phyloP scores from a whole-genome alignment of 805 yeast genomes.

The Cyberlindnera japonica region DNA sequence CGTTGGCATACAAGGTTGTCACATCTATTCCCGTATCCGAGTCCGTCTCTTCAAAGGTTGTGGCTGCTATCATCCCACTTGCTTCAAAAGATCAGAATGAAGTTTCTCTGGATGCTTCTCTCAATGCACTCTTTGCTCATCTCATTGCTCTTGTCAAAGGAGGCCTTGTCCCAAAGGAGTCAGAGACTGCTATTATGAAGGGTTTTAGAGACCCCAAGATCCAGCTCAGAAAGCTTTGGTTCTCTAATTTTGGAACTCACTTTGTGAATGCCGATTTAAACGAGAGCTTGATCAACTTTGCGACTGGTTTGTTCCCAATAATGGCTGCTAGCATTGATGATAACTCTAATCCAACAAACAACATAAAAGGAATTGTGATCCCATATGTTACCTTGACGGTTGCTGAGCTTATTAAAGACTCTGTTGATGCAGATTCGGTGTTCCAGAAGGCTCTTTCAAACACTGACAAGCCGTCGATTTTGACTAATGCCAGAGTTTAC shows the following conservation, averaged over 20 bases:
- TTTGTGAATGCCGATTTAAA: slow-evolving; percentile 18
- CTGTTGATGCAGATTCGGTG: slow-evolving; percentile 29
- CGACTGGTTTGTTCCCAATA: slow-evolving; percentile 24
- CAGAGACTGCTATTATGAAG: slow-evolving; percentile 25
- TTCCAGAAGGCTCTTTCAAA: slow-evolving; percentile 34
- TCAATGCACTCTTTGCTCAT: slow-evolving; percentile 47
- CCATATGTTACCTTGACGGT: slow-evolving; percentile 46
- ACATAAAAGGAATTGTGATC: slow-evolving; percentile 38
- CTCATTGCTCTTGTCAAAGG: slow-evolving; percentile 31
- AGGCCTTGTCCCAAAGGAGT: slow-evolving; percentile 11
- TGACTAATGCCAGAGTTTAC: slow-evolving; percentile 45
- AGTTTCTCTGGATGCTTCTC: slow-evolving; percentile 44
- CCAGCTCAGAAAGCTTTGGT: slow-evolving; percentile 67
- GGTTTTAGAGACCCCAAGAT: slow-evolving; percentile 69
- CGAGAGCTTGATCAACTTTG: slow-evolving; percentile 14
- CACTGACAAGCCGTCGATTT: slow-evolving; percentile 43
- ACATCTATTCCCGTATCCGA: slow-evolving; percentile 28
- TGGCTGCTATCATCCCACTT: slow-evolving; percentile 45
- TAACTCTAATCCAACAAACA: slow-evolving; percentile 50
- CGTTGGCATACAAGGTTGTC: slow-evolving; percentile 45
- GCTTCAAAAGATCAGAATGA: slow-evolving; percentile 78
- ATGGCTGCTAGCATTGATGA: slow-evolving; percentile 37
- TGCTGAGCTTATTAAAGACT: slow-evolving; percentile 22
- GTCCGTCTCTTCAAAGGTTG: slow-evolving; percentile 36
- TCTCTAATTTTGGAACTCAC: slow-evolving; percentile 41